Percentiles rank a stretch among this genome's conserved stretches.
Evolutionary conservation across 2,329 filamentous ascomycete species (phyloP).

Genomic region (Pseudogymnoascus sp.): DNA sequence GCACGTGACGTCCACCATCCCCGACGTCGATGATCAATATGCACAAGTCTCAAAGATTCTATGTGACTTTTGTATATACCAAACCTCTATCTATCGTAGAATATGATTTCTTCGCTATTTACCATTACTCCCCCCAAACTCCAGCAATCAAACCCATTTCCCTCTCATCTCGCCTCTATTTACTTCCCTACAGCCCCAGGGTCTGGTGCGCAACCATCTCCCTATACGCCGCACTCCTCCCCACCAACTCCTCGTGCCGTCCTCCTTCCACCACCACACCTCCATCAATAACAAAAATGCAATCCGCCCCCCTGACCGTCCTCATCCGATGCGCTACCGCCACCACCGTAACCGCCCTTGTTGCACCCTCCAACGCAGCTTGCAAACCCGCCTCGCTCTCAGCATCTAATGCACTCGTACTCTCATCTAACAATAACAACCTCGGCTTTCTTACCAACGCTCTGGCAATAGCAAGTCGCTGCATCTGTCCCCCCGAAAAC

Average conservation of each 20-base stretch:
- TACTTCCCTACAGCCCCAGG: conserved; percentile 12
- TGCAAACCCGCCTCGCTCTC: conserved; percentile 60
- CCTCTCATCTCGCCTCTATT: neutral
- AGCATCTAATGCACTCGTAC: conserved; percentile 69
- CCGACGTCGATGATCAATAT: neutral
- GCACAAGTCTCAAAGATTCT: neutral
- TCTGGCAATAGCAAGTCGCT: conserved; percentile 71
- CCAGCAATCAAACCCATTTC: neutral
- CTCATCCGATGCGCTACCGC: conserved; percentile 52
- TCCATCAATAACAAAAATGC: conserved; percentile 50
- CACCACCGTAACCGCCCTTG: conserved; percentile 47
- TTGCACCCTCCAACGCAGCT: conserved; percentile 54
- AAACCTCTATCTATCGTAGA: neutral
- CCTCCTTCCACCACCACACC: conserved; percentile 48
- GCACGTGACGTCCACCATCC: neutral
- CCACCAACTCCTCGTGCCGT: conserved; percentile 47
- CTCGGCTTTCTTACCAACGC: conserved; percentile 66
- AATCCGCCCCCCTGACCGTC: conserved; percentile 50
- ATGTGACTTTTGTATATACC: neutral
- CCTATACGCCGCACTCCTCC: conserved; percentile 42
- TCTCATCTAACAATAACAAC: conserved; percentile 73
- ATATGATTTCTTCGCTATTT: neutral
- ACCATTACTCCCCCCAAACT: neutral
- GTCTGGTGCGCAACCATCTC: conserved; percentile 22
- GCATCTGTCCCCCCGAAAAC: conserved; percentile 72